phyloP scores from a whole-genome alignment of 2,329 filamentous ascomycete genomes.

The Hypomyces rosellus region DNA sequence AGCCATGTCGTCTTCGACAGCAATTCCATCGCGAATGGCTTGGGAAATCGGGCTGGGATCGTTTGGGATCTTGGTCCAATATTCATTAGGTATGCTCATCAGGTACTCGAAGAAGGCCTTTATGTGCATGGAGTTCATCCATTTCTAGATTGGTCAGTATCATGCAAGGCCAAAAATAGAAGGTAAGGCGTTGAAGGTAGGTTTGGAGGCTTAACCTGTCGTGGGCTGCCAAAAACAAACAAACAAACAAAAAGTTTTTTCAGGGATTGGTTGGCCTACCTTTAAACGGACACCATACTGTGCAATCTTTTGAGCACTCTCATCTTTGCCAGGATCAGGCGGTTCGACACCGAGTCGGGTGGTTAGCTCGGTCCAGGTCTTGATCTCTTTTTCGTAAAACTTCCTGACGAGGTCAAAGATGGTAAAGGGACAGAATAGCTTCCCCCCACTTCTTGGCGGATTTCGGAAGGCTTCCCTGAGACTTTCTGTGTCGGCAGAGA shows the following conservation, averaged over 20 bases:
- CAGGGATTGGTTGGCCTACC: conserved; percentile 39
- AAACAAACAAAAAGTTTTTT: too few species aligned
- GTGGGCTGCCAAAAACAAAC: too few species aligned
- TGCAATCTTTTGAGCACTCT: conserved; percentile 89
- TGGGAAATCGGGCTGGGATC: conserved; percentile 56
- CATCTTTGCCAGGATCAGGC: conserved; percentile 72
- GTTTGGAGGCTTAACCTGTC: too few species aligned
- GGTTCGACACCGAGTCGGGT: conserved; percentile 83
- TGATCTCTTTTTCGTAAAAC: conserved; percentile 76
- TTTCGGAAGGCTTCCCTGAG: conserved; percentile 70
- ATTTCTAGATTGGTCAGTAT: conserved; percentile 50
- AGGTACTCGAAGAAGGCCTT: conserved; percentile 93
- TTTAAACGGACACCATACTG: conserved; percentile 91
- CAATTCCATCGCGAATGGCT: conserved; percentile 70
- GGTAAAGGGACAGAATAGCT: conserved; percentile 71
- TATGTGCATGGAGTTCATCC: conserved; percentile 96
- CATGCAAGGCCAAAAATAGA: background rate
- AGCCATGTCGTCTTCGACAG: conserved; percentile 81
- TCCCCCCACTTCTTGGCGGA: conserved; percentile 81
- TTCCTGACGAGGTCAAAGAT: conserved; percentile 74
- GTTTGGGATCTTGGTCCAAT: conserved; percentile 70
- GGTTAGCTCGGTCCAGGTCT: conserved; percentile 86
- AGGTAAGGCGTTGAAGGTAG: conserved; percentile 1
- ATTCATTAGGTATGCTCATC: conserved; percentile 67
- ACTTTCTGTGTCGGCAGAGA: conserved; percentile 61